These are phyloP conservation scores for Trichoderma orchidacearum DNA, from an alignment of 495 filamentous ascomycete species.

Conservation along the genomic window DNA sequence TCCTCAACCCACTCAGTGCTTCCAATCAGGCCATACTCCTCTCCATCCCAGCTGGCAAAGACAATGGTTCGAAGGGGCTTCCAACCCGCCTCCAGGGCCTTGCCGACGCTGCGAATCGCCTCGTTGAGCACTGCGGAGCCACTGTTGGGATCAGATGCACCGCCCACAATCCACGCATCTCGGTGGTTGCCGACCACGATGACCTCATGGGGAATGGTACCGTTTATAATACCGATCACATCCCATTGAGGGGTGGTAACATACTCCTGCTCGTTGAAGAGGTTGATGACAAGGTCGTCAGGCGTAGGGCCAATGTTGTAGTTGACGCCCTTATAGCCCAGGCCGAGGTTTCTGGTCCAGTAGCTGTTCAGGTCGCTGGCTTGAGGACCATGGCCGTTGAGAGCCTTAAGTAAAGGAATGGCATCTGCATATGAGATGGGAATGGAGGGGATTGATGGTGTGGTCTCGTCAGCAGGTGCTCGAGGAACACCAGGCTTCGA, in stretches of 20 bases:
- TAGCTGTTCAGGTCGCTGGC: slow-evolving; percentile 61
- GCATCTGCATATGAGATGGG: slow-evolving; percentile 85
- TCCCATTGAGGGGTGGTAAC: slow-evolving; percentile 86
- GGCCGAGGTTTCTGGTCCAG: slow-evolving; percentile 58
- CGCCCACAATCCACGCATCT: slow-evolving; percentile 86
- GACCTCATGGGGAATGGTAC: slow-evolving; percentile 68
- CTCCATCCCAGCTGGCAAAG: slow-evolving; percentile 91
- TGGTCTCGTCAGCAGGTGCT: slow-evolving; percentile 48
- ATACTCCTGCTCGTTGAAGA: slow-evolving; percentile 83
- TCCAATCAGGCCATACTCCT: slow-evolving; percentile 85
- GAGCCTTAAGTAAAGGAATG: slow-evolving; percentile 68
- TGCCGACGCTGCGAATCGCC: slow-evolving; percentile 67
- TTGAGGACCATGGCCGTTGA: slow-evolving; percentile 78
- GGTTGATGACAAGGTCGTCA: slow-evolving; percentile 57
- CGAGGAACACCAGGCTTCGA: slow-evolving; percentile 84
- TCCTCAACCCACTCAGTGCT: slow-evolving; percentile 97
- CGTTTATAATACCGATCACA: slow-evolving; percentile 88
- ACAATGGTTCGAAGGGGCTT: slow-evolving; percentile 81
- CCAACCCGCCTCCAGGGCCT: slow-evolving; percentile 71
- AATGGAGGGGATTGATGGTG: slow-evolving; percentile 79
- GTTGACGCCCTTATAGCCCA: slow-evolving; percentile 70
- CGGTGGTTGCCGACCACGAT: slow-evolving; percentile 91
- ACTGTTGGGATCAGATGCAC: slow-evolving; percentile 76
- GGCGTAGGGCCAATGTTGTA: slow-evolving; percentile 90
- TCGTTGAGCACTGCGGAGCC: slow-evolving; percentile 87